These are phyloP conservation scores for Pezicula radicicola DNA, from an alignment of 2,329 filamentous ascomycete genomes.

Conservation along the genomic window DNA sequence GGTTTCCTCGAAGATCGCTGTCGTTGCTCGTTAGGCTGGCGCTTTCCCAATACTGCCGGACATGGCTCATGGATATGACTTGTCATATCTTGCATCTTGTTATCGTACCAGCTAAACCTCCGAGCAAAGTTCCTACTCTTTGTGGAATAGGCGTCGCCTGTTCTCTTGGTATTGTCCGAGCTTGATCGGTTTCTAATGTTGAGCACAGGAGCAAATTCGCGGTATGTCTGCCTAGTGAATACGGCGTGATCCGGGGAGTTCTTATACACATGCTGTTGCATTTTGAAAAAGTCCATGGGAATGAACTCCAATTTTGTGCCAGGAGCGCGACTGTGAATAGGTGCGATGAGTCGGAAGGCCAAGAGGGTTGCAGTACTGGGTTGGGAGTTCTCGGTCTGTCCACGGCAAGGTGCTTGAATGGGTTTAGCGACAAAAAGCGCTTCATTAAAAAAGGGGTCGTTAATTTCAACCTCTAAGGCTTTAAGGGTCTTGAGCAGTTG, in stretches of 20 bases:
- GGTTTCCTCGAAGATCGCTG: constrained; percentile 6
- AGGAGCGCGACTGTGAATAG: constrained; percentile 52
- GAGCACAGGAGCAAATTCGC: constrained; percentile 54
- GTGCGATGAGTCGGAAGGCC: constrained; percentile 58
- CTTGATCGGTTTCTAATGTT: constrained; percentile 20
- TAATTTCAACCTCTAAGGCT: constrained; percentile 37
- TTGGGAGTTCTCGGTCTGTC: constrained; percentile 17
- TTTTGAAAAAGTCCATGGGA: constrained; percentile 62
- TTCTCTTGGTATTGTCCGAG: background rate
- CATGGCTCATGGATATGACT: constrained; percentile 7
- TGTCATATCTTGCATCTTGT: constrained; percentile 2
- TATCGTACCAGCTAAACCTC: background rate
- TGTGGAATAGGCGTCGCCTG: background rate
- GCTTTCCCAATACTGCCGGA: background rate
- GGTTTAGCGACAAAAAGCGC: constrained; percentile 41
- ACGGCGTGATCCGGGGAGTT: constrained; percentile 51
- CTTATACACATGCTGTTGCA: constrained; percentile 60
- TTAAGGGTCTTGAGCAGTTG: constrained; percentile 41
- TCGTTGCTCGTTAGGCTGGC: background rate
- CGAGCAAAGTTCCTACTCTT: background rate
- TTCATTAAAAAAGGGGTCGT: constrained; percentile 43
- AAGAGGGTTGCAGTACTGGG: constrained; percentile 39
- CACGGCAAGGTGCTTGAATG: constrained; percentile 39
- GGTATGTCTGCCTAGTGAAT: constrained; percentile 58
- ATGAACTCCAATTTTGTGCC: constrained; percentile 54